phyloP scores from a whole-genome alignment of 257 asterid species.

The Leonotis leonurus region DNA sequence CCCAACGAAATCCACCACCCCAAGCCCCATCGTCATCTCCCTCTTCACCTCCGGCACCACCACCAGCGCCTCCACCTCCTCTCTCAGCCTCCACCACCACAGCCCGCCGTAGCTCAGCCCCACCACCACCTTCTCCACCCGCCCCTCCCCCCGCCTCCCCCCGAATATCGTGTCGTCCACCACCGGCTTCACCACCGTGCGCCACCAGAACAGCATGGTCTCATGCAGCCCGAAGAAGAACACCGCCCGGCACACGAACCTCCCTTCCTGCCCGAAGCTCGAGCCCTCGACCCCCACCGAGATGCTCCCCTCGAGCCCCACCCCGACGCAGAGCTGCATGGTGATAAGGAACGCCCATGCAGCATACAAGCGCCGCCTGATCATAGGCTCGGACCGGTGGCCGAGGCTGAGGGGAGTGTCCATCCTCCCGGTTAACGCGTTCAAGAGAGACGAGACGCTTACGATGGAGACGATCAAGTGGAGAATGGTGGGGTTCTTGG shows the following conservation, averaged over 20 bases:
- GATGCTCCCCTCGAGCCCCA: slow-evolving; percentile 77
- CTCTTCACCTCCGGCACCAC: slow-evolving; percentile 47
- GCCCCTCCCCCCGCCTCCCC: slow-evolving; percentile 26
- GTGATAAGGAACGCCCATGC: slow-evolving; percentile 49
- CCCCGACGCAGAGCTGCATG: slow-evolving; percentile 50
- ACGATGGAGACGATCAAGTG: slow-evolving; percentile 39
- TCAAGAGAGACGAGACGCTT: slow-evolving; percentile 35
- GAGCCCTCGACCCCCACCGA: slow-evolving; percentile 49
- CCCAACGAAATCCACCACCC: slow-evolving; percentile 47
- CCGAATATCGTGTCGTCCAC: slow-evolving; percentile 68
- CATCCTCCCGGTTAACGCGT: slow-evolving; percentile 27
- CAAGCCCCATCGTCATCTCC: slow-evolving; percentile 39
- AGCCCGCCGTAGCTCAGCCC: slow-evolving; percentile 47
- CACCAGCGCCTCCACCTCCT: slow-evolving; percentile 71
- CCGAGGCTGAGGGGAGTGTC: not conserved
- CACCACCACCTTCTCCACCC: slow-evolving; percentile 51
- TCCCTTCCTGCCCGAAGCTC: slow-evolving; percentile 25
- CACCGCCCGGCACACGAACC: slow-evolving; percentile 25
- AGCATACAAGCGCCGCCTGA: slow-evolving; percentile 18
- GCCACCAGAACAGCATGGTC: slow-evolving; percentile 56
- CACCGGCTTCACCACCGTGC: slow-evolving; percentile 58
- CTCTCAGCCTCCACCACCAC: slow-evolving; percentile 90
- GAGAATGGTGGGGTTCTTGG: slow-evolving; percentile 32
- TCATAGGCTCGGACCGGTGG: not conserved
- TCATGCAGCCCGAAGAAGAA: slow-evolving; percentile 72